A percentile compares a stretch with the other conserved stretches of the same genome.
These are phyloP conservation scores for Syzygium aqueum DNA, from an alignment of 345 rosid species.

Conservation along the genomic window DNA sequence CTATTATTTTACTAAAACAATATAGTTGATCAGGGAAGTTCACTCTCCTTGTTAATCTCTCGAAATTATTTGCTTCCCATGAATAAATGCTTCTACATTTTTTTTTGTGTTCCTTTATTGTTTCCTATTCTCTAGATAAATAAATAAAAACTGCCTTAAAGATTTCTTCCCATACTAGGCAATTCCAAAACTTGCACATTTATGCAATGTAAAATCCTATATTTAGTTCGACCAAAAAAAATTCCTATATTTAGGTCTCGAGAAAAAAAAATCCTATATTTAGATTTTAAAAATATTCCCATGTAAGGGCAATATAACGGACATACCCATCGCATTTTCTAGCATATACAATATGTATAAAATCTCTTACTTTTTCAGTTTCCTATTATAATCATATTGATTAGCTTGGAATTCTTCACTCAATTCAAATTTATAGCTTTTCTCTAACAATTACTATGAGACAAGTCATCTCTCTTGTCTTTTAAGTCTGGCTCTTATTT, in stretches of 20 bases:
- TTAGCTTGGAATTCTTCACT: no score
- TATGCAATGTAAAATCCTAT: background rate
- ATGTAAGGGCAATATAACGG: fast-evolving
- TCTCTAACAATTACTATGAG: background rate
- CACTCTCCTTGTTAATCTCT: background rate
- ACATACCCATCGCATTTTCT: background rate
- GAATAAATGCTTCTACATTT: background rate
- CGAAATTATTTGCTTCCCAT: background rate
- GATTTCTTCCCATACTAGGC: background rate
- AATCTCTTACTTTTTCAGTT: no score
- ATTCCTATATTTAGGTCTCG: no score
- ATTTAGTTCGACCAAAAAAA: no score
- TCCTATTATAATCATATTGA: no score
- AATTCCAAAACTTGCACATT: background rate
- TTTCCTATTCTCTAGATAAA: background rate
- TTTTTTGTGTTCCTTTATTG: background rate
- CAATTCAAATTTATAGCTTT: background rate
- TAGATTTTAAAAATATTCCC: background rate
- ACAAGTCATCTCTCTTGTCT: background rate
- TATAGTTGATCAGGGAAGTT: background rate
- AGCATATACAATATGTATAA: background rate
- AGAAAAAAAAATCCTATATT: background rate
- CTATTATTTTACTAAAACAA: no score
- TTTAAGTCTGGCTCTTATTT: background rate
- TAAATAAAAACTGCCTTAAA: background rate